Percentiles rank a stretch among this genome's conserved stretches.
Conservation (phyloP, 2,329 filamentous ascomycete genomes). For the Colletotrichum sp. region DNA sequence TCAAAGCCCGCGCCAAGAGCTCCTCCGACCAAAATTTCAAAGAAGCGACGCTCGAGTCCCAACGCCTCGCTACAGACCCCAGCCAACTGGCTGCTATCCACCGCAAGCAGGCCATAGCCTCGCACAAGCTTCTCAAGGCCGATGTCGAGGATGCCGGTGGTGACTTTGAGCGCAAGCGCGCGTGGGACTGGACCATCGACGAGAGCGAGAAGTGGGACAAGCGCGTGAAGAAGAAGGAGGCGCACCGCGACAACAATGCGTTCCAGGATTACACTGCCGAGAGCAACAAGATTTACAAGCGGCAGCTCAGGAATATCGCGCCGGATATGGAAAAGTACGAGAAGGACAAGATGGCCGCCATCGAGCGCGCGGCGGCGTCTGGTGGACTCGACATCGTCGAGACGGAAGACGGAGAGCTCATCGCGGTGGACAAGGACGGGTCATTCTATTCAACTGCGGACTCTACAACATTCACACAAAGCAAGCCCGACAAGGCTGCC, state of each 20-base stretch:
- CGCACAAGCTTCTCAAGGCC: conserved; percentile 91
- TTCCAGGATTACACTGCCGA: conserved; percentile 91
- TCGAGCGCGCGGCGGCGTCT: conserved; percentile 82
- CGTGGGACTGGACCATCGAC: conserved; percentile 98
- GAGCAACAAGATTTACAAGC: conserved; percentile 91
- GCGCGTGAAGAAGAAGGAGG: conserved; percentile 83
- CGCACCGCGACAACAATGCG: conserved; percentile 81
- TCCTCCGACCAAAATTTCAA: conserved; percentile 78
- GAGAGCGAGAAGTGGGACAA: conserved; percentile 95
- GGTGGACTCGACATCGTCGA: conserved; percentile 93
- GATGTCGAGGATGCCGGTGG: conserved; percentile 84
- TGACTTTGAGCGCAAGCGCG: conserved; percentile 96
- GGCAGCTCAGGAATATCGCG: conserved; percentile 79
- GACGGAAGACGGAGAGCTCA: conserved; percentile 91
- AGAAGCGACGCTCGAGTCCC: conserved; percentile 83
- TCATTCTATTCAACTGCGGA: conserved; percentile 91
- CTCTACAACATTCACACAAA: conserved; percentile 79
- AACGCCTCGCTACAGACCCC: conserved; percentile 79
- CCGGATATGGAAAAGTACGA: conserved; percentile 87
- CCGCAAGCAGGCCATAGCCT: conserved; percentile 85
- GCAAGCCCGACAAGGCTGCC: conserved; percentile 84
- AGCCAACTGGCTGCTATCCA: conserved; percentile 78
- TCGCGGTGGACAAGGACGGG: conserved; percentile 90
- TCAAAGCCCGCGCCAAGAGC: conserved; percentile 80
- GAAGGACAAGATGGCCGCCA: conserved; percentile 80